Evolutionary conservation across 768 basidiomycete genomes (phyloP).

Genomic region (Pleurotus salmoneostramineus): DNA sequence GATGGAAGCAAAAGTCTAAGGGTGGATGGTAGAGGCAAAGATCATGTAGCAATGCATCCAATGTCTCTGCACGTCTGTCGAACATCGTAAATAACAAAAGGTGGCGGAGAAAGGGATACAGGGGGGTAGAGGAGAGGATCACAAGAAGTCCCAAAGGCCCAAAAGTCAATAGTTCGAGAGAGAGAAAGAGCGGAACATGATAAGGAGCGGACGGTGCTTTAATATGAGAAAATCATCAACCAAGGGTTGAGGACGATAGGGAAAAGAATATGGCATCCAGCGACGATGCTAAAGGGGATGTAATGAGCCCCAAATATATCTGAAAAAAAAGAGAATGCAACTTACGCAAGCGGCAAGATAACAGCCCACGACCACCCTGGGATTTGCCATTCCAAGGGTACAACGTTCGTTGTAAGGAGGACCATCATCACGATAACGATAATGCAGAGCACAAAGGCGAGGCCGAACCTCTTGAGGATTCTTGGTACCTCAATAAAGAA

Average conservation of each 20-base stretch:
- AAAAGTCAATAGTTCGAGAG: too few relatives aligned
- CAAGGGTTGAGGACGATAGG: conserved; percentile 87
- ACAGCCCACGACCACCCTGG: conserved; percentile 66
- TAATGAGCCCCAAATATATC: too few relatives aligned
- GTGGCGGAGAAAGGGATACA: too few relatives aligned
- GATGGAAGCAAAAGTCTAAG: too few relatives aligned
- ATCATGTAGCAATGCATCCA: too few relatives aligned
- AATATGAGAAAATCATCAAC: conserved; percentile 81
- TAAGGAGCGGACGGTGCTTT: conserved; percentile 10
- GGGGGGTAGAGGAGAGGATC: too few relatives aligned
- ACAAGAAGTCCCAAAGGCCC: too few relatives aligned
- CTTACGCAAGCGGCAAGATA: conserved; percentile 68
- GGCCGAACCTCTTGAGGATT: conserved; percentile 77
- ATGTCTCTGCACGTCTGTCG: too few relatives aligned
- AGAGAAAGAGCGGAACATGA: not conserved
- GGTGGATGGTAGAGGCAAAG: too few relatives aligned
- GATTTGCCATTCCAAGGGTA: conserved; percentile 66
- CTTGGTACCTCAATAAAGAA: conserved; percentile 89
- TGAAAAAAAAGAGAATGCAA: too few relatives aligned
- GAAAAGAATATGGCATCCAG: conserved; percentile 65
- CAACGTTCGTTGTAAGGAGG: conserved; percentile 46
- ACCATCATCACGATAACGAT: conserved; percentile 48
- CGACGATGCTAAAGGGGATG: conserved; percentile 44
- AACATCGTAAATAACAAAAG: too few relatives aligned
- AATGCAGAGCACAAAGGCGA: conserved; percentile 54